Evolutionary conservation across 2,329 filamentous ascomycete genomes (phyloP).

Genomic region (Beauveria caledonica): DNA sequence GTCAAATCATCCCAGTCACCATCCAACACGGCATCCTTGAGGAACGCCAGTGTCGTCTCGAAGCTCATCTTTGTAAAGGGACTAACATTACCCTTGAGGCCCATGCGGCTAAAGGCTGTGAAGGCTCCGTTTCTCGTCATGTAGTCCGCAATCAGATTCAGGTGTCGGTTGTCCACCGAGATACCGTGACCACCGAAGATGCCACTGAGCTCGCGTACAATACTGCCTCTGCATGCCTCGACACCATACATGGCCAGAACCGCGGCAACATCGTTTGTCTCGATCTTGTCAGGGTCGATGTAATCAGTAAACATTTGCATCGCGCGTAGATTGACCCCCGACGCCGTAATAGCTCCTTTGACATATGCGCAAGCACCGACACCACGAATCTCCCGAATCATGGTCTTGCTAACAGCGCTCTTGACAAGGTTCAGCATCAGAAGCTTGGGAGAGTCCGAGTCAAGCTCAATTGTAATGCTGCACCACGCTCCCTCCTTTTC

Average conservation of each 20-base stretch:
- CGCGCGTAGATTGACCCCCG: conserved; percentile 79
- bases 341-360: conserved; percentile 62
- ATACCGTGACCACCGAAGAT: conserved; percentile 93
- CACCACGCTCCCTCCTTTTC: conserved; percentile 65
- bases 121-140: conserved; percentile 95
- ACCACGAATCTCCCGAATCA: conserved; percentile 79
- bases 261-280: conserved; percentile 86
- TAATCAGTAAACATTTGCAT: conserved; percentile 84
- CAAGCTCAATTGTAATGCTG: conserved; percentile 75
- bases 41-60: conserved; percentile 89
- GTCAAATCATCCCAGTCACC: conserved; percentile 83
- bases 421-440: conserved; percentile 90
- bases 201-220: conserved; percentile 74
- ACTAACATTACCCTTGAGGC: conserved; percentile 73
- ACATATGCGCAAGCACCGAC: conserved; percentile 66
- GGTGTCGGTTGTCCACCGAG: conserved; percentile 79
- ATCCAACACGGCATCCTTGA: conserved; percentile 85
- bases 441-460: conserved; percentile 73
- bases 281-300: conserved; percentile 77
- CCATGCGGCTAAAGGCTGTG: conserved; percentile 86
- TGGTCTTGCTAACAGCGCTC: conserved; percentile 64
- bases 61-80: conserved; percentile 99
- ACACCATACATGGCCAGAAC: conserved; percentile 85
- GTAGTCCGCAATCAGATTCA: conserved; percentile 92
- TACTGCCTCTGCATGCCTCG: conserved; percentile 80